Evolutionary conservation across 805 yeast genomes (phyloP).

Genomic region (Monosporozyma yasuniensis): DNA sequence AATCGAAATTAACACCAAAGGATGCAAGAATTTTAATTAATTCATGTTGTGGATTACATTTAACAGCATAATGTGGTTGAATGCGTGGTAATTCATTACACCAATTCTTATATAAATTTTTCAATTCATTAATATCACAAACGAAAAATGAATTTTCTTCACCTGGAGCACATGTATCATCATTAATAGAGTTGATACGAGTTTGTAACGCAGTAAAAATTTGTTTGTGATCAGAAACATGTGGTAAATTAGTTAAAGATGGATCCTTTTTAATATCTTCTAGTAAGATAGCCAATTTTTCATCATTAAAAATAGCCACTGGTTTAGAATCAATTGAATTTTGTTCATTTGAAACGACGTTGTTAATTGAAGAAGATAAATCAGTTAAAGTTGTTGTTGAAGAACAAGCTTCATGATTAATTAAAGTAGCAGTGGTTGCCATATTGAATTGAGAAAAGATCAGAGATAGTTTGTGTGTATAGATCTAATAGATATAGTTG

Average conservation of each 20-base stretch:
- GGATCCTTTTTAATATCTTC: conserved; percentile 4
- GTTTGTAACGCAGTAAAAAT: conserved; percentile 35
- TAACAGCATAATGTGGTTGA: conserved; percentile 87
- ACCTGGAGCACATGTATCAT: conserved; percentile 56
- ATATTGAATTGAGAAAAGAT: background rate
- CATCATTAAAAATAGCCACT: conserved; percentile 2
- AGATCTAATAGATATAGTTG: background rate
- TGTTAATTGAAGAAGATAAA: background rate
- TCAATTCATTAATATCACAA: conserved; percentile 71
- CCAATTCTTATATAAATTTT: conserved; percentile 60
- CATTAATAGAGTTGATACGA: conserved; percentile 40
- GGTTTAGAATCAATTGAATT: background rate
- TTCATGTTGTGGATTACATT: conserved; percentile 71
- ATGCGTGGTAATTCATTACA: conserved; percentile 54
- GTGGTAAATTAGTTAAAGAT: conserved; percentile 15
- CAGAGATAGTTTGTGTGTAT: background rate
- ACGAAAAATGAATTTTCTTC: conserved; percentile 84
- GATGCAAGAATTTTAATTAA: conserved; percentile 49
- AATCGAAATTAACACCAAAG: conserved; percentile 76
- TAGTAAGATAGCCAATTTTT: conserved; percentile 3
- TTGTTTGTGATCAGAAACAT: conserved; percentile 26
- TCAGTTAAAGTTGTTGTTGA: conserved; percentile 2
- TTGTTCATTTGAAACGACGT: background rate
- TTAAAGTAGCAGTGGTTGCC: conserved; percentile 8
- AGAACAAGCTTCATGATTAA: conserved; percentile 3